A percentile compares a stretch with the other conserved stretches of the same genome.
These are phyloP conservation scores for Trametes pubescens DNA, from an alignment of 1,284 basidiomycete genomes.

Conservation along the genomic window DNA sequence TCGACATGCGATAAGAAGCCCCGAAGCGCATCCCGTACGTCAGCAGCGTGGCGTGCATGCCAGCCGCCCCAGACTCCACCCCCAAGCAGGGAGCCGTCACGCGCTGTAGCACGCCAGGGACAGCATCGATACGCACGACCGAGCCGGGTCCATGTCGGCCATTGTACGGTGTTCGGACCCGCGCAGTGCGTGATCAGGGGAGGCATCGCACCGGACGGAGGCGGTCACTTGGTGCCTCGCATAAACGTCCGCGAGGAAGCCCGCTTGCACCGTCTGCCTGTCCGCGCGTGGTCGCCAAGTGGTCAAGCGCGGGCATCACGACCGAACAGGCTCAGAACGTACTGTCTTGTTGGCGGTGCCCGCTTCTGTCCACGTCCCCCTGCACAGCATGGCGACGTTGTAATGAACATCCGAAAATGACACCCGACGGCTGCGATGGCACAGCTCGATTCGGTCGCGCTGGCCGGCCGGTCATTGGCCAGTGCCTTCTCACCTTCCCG, in stretches of 20 bases:
- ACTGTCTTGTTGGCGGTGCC: slow-evolving; percentile 24
- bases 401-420: slow-evolving; percentile 17
- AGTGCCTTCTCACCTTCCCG: slow-evolving; percentile 26
- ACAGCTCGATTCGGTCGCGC: slow-evolving; percentile 13
- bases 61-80: slow-evolving; percentile 25
- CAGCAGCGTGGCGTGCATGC: slow-evolving; percentile 26
- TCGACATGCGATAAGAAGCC: slow-evolving; percentile 29
- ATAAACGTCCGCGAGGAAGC: slow-evolving; percentile 8
- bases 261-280: slow-evolving; percentile 15
- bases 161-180: slow-evolving; percentile 32
- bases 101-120: slow-evolving; percentile 25
- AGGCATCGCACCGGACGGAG: slow-evolving; percentile 14
- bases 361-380: slow-evolving; percentile 16
- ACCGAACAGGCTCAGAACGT: slow-evolving; percentile 24
- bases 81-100: slow-evolving; percentile 27
- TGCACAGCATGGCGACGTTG: slow-evolving; percentile 25
- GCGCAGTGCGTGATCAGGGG: slow-evolving; percentile 23
- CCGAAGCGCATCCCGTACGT: slow-evolving; percentile 25
- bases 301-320: slow-evolving; percentile 14
- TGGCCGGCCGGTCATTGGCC: slow-evolving; percentile 27
- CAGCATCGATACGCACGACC: slow-evolving; percentile 24
- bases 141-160: slow-evolving; percentile 31
- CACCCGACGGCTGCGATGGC: slow-evolving; percentile 20
- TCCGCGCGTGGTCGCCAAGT: slow-evolving; percentile 15
- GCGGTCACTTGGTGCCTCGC: slow-evolving; percentile 15